A percentile compares a stretch with the other conserved stretches of the same genome.
Conservation (phyloP, 2,329 filamentous ascomycete species). For the Pezicula radicicola region DNA sequence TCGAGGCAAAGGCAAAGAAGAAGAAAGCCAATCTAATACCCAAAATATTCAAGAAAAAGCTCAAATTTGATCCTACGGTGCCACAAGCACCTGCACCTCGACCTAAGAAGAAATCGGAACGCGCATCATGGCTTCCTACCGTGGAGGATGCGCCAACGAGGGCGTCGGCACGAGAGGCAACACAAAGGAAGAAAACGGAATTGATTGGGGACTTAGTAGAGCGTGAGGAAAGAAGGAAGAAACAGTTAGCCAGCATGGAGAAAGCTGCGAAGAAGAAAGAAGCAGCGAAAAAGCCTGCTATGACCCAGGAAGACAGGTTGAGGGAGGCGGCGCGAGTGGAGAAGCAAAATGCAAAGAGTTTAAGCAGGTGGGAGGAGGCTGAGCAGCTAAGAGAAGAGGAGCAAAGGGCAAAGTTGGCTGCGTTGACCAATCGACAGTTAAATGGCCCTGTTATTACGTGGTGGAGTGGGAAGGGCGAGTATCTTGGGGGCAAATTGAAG, state of each 20-base stretch:
- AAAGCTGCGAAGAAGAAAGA: constrained; percentile 59
- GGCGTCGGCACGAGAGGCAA: constrained; percentile 59
- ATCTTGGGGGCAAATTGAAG: constrained; percentile 72
- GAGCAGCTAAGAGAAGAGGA: constrained; percentile 88
- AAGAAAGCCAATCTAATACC: constrained; percentile 75
- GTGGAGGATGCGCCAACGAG: constrained; percentile 58
- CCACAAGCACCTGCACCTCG: constrained; percentile 30
- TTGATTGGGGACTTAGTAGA: constrained; percentile 70
- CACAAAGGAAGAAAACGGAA: constrained; percentile 54
- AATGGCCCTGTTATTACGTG: constrained; percentile 87
- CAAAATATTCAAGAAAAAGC: constrained; percentile 69
- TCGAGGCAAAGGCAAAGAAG: constrained; percentile 69
- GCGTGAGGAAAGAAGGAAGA: constrained; percentile 66
- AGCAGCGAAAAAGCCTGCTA: constrained; percentile 71
- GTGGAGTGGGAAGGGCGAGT: constrained; percentile 89
- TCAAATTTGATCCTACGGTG: constrained; percentile 63
- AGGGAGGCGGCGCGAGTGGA: constrained; percentile 81
- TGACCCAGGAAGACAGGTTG: constrained; percentile 85
- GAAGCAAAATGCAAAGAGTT: constrained; percentile 80
- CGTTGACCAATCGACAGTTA: constrained; percentile 80
- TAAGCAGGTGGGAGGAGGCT: constrained; percentile 91
- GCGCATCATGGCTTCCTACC: constrained; percentile 67
- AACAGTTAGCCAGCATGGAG: constrained; percentile 67
- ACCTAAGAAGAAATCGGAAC: constrained; percentile 68
- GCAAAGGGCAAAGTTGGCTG: constrained; percentile 77